phyloP scores from a whole-genome alignment of 441 rosid species.

The Corymbia calophylla region DNA sequence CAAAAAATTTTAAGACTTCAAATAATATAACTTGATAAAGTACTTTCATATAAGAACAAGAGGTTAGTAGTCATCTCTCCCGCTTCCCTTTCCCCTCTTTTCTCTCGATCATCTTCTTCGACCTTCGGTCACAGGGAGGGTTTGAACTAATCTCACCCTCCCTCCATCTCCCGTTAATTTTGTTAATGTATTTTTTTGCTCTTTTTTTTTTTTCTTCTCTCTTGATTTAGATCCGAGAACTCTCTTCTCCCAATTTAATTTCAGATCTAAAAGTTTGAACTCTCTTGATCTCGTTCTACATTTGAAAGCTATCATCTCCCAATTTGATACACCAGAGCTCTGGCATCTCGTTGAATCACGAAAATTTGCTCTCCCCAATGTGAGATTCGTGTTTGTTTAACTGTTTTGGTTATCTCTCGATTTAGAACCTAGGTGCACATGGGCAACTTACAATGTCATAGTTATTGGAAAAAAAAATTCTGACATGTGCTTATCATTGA shows the following conservation, averaged over 20 bases:
- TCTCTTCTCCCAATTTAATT: neutral
- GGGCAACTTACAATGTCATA: too few relatives aligned
- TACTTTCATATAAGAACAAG: neutral
- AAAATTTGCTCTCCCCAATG: neutral
- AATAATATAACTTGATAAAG: neutral
- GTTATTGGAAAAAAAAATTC: too few relatives aligned
- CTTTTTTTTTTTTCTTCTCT: neutral
- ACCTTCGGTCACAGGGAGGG: neutral
- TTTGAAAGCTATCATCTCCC: neutral
- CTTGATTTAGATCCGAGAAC: too few relatives aligned
- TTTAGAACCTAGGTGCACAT: too few relatives aligned
- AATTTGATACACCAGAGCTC: too few relatives aligned
- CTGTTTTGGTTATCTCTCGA: neutral
- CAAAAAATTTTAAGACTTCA: neutral
- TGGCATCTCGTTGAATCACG: accelerated
- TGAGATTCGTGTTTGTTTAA: accelerated
- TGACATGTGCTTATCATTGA: too few relatives aligned
- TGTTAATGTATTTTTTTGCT: neutral
- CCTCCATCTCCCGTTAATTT: neutral
- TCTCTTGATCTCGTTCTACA: neutral
- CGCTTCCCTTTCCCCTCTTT: too few relatives aligned
- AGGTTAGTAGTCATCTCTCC: neutral
- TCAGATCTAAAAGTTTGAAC: neutral
- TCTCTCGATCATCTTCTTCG: neutral
- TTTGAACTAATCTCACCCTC: neutral